Evolutionary conservation across 2,329 filamentous ascomycete species (phyloP), one percentile per base, ranked within the genome.

Genomic region (Aplosporella prunicola): DNA sequence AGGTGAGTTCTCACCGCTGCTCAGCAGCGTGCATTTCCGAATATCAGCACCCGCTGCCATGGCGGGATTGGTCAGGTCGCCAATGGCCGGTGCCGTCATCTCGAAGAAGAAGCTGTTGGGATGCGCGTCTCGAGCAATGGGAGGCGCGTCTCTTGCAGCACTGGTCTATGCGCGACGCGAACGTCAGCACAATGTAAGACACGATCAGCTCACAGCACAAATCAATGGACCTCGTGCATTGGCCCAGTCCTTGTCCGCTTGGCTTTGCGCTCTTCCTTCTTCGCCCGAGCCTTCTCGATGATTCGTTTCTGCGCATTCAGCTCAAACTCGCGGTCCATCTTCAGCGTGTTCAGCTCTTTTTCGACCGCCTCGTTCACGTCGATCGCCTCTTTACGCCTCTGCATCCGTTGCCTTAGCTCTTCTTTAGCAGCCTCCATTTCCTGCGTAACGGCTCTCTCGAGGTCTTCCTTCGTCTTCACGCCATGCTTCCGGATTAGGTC

Each of bases 281-380:
- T 56, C 39, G 45, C 50, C 43, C 55, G 58, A 40, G 63, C 53
- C 31, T 59, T 54, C 35, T 55, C 38, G n/a, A 40, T 57, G 47
- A 64, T 54, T 48, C 56, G 58, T 44, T 61, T 57, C 47, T 62
- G 51, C 23, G 68, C 58, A 50, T 61, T 61, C 41, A 64, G 45
- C 51, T 69, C 66, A 37, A 63, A 58, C 32, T 55, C 54, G 47
- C 66, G 58, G 53, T 66, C 58, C 42, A 64, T 56, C 37, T 54
- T 56, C 51, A 68, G 45, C 30, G 59, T 52, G 46, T 59, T 57
- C 41, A 69, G 44, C 47, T 67, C 56, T 45, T 55, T 59, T 45
- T 60, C 53, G n/a, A 68, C 52, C 34, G 48, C 53, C 40, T 57
- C 57, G 39, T 68, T 68, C 33, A 55, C 53, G 36, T 56, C 54